phyloP scores from a whole-genome alignment of 441 rosid species.

The Raphanus hybrid region DNA sequence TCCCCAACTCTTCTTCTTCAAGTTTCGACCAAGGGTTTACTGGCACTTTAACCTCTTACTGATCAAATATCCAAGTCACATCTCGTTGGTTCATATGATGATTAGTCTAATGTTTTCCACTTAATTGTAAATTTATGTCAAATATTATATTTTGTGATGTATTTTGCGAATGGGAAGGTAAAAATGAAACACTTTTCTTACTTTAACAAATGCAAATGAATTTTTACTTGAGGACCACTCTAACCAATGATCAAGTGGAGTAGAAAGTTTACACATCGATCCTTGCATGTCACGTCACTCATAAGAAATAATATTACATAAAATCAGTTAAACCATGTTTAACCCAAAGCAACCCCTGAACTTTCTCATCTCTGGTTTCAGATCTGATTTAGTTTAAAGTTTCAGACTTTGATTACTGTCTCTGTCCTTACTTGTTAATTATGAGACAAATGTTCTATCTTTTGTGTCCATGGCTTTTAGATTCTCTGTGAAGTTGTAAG shows the following conservation, averaged over 20 bases:
- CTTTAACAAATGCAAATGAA: background rate
- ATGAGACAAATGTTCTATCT: no score
- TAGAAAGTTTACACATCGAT: background rate
- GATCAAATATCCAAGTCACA: background rate
- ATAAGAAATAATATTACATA: background rate
- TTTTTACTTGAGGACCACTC: background rate
- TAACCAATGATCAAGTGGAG: background rate
- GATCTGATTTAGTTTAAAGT: no score
- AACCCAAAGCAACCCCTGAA: no score
- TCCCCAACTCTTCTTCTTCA: background rate
- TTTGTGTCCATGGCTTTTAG: background rate
- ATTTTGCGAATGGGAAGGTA: background rate
- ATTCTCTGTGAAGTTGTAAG: constrained; percentile 12
- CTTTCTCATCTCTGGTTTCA: no score
- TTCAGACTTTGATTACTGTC: no score
- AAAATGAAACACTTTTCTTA: no score
- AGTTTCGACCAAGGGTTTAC: background rate
- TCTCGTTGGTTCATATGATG: background rate
- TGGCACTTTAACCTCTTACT: background rate
- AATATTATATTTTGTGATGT: background rate
- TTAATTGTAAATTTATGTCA: background rate
- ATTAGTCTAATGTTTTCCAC: background rate
- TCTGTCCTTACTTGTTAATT: no score
- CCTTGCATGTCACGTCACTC: background rate
- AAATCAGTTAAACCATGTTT: no score